Conservation (phyloP, 768 basidiomycete genomes). For the Lanmaoa pseudosensibilis region DNA sequence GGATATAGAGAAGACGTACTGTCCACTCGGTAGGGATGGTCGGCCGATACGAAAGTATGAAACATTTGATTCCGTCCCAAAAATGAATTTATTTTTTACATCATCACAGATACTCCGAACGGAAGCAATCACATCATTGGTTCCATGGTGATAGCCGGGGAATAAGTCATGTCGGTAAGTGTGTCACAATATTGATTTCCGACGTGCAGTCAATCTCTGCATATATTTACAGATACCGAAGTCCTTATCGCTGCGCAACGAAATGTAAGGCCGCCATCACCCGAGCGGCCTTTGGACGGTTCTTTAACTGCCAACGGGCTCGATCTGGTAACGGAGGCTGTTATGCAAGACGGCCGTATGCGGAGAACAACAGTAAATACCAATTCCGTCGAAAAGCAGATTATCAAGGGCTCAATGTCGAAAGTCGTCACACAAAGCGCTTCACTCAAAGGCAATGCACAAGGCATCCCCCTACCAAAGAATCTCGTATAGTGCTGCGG, state of each 20-base stretch:
- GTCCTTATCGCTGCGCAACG: slow-evolving; percentile 22
- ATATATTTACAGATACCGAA: slow-evolving; percentile 20
- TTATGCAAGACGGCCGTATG: slow-evolving; percentile 40
- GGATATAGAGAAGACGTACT: slow-evolving; percentile 48
- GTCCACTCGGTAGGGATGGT: slow-evolving; percentile 57
- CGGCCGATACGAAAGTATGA: slow-evolving; percentile 62
- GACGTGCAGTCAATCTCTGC: slow-evolving; percentile 6
- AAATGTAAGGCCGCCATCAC: slow-evolving; percentile 17
- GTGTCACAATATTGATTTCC: slow-evolving; percentile 1
- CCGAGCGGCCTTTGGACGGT: slow-evolving; percentile 27
- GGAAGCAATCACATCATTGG: slow-evolving; percentile 55
- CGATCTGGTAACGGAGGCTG: slow-evolving; percentile 40
- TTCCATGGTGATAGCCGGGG: slow-evolving; percentile 58
- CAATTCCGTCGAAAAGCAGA: slow-evolving; percentile 46
- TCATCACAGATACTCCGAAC: slow-evolving; percentile 55
- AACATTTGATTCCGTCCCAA: neutral
- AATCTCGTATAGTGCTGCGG: neutral
- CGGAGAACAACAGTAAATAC: slow-evolving; percentile 41
- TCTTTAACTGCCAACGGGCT: slow-evolving; percentile 34
- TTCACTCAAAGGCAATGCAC: slow-evolving; percentile 12
- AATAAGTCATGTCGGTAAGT: slow-evolving; percentile 54
- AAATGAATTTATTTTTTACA: slow-evolving; percentile 1
- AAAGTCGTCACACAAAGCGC: slow-evolving; percentile 43
- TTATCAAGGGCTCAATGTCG: slow-evolving; percentile 55
- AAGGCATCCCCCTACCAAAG: slow-evolving; percentile 16